Base-by-base conservation (phyloP, 2,329 filamentous ascomycete species). In the Hypoxylon sp. region DNA sequence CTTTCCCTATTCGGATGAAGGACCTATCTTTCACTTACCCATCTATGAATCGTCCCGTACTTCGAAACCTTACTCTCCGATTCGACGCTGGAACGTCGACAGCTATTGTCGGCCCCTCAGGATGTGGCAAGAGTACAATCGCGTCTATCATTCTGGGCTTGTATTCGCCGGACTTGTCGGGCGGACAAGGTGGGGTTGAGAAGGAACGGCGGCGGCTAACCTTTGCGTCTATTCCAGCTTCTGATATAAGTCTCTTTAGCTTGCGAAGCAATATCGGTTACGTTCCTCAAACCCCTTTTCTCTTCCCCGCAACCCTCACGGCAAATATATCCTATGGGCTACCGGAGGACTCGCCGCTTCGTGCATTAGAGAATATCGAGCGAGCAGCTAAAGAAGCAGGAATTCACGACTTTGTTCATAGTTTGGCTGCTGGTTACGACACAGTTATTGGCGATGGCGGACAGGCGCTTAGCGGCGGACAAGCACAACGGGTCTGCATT, bases 41-140 rank as follows among this genome's bases (percentile, higher is more conserved):
- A 0, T 83, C 84, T 1, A 83, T 78, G 82, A 54, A 57, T 0
- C 81, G 82, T 0, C 75, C 77, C 0, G 87, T 93, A 0, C 82
- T 98, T 1, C 83, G 84, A 9, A 82, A 87, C 22, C 78, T 97
- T n/a, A 89, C 84, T n/a, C 81, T 97, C 6, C 82, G 80, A 0
- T 87, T 98, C 56, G 77, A 83, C 0, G 79, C 86, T 0, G 89
- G 90, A 22, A 88, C 87, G 3, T 92, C 88, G 71, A 90, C 90
- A 0, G 94, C 93, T 2, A 88, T 98, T 19, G 94, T 97, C 1
- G 94, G 95, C 0, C 82, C 87, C 0, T 97, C 94, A 0, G 95
- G 96, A 0, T 93, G 91, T n/a, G 95, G 96, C 0, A 98, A 99
- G 81, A 94, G 92, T 13, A 98, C 95, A 0, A 85, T 98, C 37